Evolutionary conservation across 306 rosid species (phyloP).

Genomic region (Vachellia collinsii): DNA sequence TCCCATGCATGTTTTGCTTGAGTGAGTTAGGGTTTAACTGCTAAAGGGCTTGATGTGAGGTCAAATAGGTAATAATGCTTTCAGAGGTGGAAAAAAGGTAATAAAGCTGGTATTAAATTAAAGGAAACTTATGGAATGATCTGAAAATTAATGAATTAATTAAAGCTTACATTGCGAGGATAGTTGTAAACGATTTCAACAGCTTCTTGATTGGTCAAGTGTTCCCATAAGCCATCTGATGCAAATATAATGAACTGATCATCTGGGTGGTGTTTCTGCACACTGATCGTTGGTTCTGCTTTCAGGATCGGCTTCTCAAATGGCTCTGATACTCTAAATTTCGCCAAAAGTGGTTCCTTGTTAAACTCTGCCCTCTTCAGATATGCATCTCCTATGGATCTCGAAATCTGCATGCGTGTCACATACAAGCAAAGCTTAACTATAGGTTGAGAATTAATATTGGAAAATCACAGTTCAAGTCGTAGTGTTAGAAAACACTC

Average conservation of each 20-base stretch:
- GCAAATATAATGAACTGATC: conserved; percentile 93
- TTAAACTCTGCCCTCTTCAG: conserved; percentile 83
- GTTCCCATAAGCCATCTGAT: conserved; percentile 99
- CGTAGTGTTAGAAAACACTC: too few relatives aligned
- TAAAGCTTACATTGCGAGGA: conserved; percentile 79
- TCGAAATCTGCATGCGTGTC: conserved; percentile 60
- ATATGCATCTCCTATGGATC: conserved; percentile 98
- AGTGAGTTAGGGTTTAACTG: too few relatives aligned
- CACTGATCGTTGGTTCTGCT: conserved; percentile 81
- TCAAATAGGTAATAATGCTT: not conserved
- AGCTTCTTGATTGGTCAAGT: conserved; percentile 85
- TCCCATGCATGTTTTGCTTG: too few relatives aligned
- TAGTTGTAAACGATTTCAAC: conserved; percentile 75
- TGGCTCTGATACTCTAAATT: conserved; percentile 77
- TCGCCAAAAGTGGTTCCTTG: conserved; percentile 71
- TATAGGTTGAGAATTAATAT: too few relatives aligned
- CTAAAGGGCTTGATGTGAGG: not conserved
- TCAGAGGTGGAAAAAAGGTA: not conserved
- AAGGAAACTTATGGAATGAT: not conserved
- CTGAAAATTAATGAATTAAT: not conserved
- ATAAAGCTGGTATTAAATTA: not conserved
- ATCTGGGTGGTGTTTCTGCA: conserved; percentile 62
- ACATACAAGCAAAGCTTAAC: too few relatives aligned
- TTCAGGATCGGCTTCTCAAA: conserved; percentile 79
- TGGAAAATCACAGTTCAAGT: too few relatives aligned